A percentile compares a stretch with the other conserved stretches of the same genome.
phyloP scores from a whole-genome alignment of 192 early-diverging fungal genomes.

The Backusella circina region DNA sequence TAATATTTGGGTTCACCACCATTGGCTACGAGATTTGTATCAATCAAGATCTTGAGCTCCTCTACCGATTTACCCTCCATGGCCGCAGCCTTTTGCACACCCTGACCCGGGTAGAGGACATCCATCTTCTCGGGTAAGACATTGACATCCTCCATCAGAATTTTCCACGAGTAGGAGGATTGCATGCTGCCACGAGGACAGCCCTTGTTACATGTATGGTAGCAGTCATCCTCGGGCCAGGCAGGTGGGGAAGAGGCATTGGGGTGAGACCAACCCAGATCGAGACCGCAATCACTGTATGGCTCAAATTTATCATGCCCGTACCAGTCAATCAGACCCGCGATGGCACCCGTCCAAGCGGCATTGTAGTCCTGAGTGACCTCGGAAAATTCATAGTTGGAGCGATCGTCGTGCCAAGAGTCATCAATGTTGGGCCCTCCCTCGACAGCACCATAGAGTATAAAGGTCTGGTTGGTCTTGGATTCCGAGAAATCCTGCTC shows the following conservation, averaged over 20 bases:
- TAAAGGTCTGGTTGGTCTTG: constrained; percentile 40
- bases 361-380: constrained; percentile 45
- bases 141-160: constrained; percentile 10
- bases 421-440: constrained; percentile 56
- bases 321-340: constrained; percentile 38
- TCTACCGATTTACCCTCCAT: constrained; percentile 7
- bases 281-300: constrained; percentile 33
- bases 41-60: neutral
- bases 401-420: constrained; percentile 44
- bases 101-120: constrained; percentile 20
- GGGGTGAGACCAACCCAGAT: constrained; percentile 34
- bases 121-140: neutral
- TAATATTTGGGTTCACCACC: neutral
- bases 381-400: constrained; percentile 50
- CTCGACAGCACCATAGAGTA: constrained; percentile 55
- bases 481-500: constrained; percentile 42
- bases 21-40: neutral
- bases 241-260: constrained; percentile 29
- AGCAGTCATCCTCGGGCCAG: constrained; percentile 39
- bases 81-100: neutral
- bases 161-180: constrained; percentile 28
- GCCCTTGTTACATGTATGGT: constrained; percentile 39
- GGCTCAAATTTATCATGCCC: constrained; percentile 30
- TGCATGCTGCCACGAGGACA: constrained; percentile 32
- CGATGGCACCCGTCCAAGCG: constrained; percentile 33